Evolutionary conservation across 2,329 filamentous ascomycete genomes (phyloP), one percentile per base, ranked within the genome.

Genomic region (Claviceps sp.): DNA sequence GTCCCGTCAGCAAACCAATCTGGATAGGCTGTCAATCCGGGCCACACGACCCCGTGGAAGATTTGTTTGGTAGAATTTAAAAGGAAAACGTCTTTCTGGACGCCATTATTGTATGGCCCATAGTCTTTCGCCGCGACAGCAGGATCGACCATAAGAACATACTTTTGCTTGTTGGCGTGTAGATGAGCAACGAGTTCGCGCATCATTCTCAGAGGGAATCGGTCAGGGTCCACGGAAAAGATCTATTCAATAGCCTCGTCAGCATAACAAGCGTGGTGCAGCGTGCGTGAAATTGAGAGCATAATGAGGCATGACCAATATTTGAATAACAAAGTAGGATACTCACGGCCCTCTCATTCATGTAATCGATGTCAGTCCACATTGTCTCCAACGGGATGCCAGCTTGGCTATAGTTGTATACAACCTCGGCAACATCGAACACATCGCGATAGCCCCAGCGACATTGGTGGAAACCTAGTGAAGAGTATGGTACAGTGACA

Each of bases 131-230:
- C 79, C 2, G 84, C 83, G 18, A 77, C 70, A 4, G 79, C 79
- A 6, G 84, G 84, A 58, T 93, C 87, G 1, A 91, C 84, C 80
- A 93, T 93, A 47, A 90, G 69, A 34, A 88, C 76, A 56, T 86
- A 87, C 47, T 85, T 76, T 62, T 88, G 85, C 43, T 85, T 67
- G 52, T 81, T 75, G 6, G 68, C 64, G 60, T 89, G 85, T 0
- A 93, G 73, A 22, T 84, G 78, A 38, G 76, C 70, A 22, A 85
- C 81, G 1, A 89, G 67, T 57, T 84, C 76, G 40, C 78, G 80
- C 71, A 88, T 77, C 63, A 76, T 74, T 0, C 72, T 52, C 5
- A 85, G 61, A 0, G 82, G 77, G 61, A 82, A 87, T 37, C 82
- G 70, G 2, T 81, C 72, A 0, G 79, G 76, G 55, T 87, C 84